Evolutionary conservation across 495 filamentous ascomycete species (phyloP), one percentile per base, ranked within the genome.

Genomic region (Articulospora tetracladia): DNA sequence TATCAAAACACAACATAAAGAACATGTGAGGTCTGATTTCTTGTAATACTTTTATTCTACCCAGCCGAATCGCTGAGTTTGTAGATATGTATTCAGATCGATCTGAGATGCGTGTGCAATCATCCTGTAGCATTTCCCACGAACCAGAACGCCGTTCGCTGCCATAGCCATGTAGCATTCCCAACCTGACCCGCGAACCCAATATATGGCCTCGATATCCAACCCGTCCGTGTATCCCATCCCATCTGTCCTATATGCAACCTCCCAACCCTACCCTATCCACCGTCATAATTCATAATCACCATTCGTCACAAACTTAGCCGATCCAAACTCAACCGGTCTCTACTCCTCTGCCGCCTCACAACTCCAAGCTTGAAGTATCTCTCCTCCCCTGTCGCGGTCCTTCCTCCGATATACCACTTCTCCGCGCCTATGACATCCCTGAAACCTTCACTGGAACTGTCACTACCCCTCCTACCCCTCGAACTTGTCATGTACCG

Each of bases 321-420:
- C 55, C 79, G 69, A 72, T 85, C 82, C 58, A 84, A 61, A 54
- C 82, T 84, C 47, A 83, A 61, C 53, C 80, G 66, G 62, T 83
- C 82, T 30, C 79, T 74, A 64, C 82, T 85, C 55, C 76, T 72
- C 39, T 82, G 74, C 55, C 82, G 68, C 67, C 78, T 73, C 41
- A 84, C 80, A 12, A 83, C 79, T 22, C 82, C 81, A 0, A 85
- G 68, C 63, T 90, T 86, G 66, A 95, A 95, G 70, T 92, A 96
- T 67, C 85, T 80, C 72, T 97, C 92, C 68, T 96, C 92, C 3
- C 92, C 92, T 0, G 75, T 79, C n/a, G 90, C 86, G 30, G 90
- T 95, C 64, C 88, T 75, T 1, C 92, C 92, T 1, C 92, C 92
- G 54, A 97, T 90, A 72, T 93, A 97, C 86, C 91, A 91, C 67